Evolutionary conservation across 768 basidiomycete genomes (phyloP).

Genomic region (Jaapia argillacea): DNA sequence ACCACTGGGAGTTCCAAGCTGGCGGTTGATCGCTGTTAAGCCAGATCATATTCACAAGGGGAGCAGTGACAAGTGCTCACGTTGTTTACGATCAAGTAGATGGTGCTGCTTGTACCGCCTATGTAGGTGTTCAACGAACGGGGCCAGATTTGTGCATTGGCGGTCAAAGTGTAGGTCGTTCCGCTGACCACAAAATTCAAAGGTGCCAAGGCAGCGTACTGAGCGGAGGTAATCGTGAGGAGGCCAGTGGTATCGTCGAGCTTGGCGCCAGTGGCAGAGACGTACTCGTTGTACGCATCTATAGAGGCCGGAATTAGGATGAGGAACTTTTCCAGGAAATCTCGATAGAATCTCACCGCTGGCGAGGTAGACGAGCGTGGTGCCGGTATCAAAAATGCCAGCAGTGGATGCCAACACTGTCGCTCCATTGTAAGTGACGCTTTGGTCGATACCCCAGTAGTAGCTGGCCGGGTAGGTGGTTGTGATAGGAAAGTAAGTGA

Average conservation of each 20-base stretch:
- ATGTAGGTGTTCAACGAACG: conserved; percentile 8
- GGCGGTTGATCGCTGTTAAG: neutral
- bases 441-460: conserved; percentile 14
- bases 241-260: neutral
- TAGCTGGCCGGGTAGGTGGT: conserved; percentile 6
- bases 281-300: neutral
- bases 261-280: neutral
- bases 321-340: neutral
- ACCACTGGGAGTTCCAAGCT: conserved; percentile 14
- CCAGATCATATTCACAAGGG: neutral
- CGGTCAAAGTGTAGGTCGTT: neutral
- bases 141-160: conserved; percentile 4
- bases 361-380: conserved; percentile 5
- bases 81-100: conserved; percentile 9
- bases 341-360: neutral
- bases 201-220: neutral
- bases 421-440: neutral
- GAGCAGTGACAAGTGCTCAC: neutral
- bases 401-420: conserved; percentile 1
- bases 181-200: conserved; percentile 5
- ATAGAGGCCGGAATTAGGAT: neutral
- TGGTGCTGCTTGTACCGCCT: conserved; percentile 4
- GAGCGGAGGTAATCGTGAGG: neutral
- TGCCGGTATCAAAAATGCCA: conserved; percentile 13
- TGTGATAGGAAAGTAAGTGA: conserved; percentile 10